Conservation (phyloP, 2,329 filamentous ascomycete species). For the Colletotrichum chlorophyti region DNA sequence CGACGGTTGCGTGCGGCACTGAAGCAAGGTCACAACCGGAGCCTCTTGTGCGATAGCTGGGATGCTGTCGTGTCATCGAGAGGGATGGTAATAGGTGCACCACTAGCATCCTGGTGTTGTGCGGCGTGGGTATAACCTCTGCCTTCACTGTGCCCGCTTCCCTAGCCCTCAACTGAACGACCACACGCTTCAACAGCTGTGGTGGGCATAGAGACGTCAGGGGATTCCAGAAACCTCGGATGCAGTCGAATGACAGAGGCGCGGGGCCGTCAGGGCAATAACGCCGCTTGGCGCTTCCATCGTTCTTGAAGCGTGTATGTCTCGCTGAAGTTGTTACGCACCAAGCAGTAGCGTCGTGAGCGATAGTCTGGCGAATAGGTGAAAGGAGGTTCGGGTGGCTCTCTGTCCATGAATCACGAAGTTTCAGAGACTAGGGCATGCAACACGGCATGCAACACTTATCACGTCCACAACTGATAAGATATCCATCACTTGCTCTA, state of each 20-base stretch:
- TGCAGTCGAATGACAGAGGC: neutral
- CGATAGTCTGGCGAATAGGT: neutral
- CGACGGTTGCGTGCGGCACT: no score
- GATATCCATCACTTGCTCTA: neutral
- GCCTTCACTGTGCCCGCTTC: neutral
- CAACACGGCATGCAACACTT: no score
- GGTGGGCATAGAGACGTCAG: neutral
- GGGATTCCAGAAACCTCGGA: neutral
- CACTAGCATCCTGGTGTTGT: no score
- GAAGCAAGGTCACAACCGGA: no score
- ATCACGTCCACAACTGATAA: neutral
- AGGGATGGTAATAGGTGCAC: neutral
- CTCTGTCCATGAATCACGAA: neutral
- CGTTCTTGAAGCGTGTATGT: neutral
- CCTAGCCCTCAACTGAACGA: no score
- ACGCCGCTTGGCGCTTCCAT: neutral
- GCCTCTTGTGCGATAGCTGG: conserved; percentile 4
- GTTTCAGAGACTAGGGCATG: neutral
- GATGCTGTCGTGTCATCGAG: neutral
- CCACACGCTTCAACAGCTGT: no score
- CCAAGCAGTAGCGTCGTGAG: neutral
- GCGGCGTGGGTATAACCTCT: neutral
- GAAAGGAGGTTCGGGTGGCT: neutral
- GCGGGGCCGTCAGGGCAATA: neutral
- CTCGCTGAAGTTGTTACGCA: neutral